Percentiles rank a stretch among this genome's conserved stretches.
These are phyloP conservation scores for Lagenidium sp. DNA, from an alignment of 352 stramenopile genomes.

Conservation along the genomic window DNA sequence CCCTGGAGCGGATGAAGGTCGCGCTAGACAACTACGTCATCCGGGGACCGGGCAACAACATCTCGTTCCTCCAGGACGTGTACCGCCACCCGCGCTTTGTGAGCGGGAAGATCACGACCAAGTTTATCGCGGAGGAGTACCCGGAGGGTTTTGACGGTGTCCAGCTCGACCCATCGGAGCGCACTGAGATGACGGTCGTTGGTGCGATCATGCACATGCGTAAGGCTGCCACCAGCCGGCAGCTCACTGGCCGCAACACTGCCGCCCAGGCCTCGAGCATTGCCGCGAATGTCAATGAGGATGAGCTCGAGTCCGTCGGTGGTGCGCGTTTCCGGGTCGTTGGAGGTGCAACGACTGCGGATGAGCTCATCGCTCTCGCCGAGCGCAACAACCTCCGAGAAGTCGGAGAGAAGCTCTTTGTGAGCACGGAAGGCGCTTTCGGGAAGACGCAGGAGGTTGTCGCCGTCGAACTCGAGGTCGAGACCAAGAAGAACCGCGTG, in stretches of 20 bases:
- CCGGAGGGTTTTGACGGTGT: slow-evolving; percentile 91
- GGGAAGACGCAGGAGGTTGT: slow-evolving; percentile 28
- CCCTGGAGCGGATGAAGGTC: slow-evolving; percentile 74
- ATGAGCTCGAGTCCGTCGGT: slow-evolving; percentile 32
- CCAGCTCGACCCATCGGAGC: slow-evolving; percentile 43
- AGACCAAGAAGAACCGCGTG: slow-evolving; percentile 20
- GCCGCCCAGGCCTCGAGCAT: not conserved
- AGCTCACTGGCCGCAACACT: slow-evolving; percentile 22
- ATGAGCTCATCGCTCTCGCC: slow-evolving; percentile 31
- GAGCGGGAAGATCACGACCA: slow-evolving; percentile 93
- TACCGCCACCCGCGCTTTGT: slow-evolving; percentile 87
- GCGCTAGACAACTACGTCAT: slow-evolving; percentile 93
- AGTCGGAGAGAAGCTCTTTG: slow-evolving; percentile 30
- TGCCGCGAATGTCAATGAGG: slow-evolving; percentile 11
- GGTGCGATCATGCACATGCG: slow-evolving; percentile 67
- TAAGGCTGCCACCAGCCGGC: slow-evolving; percentile 19
- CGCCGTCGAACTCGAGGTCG: slow-evolving; percentile 41
- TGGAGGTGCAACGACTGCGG: slow-evolving; percentile 12
- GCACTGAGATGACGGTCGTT: slow-evolving; percentile 65
- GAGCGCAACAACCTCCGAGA: slow-evolving; percentile 28
- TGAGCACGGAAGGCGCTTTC: slow-evolving; percentile 53
- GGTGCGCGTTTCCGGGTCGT: slow-evolving; percentile 30
- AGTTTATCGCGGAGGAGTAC: slow-evolving; percentile 96
- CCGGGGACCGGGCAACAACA: slow-evolving; percentile 91
- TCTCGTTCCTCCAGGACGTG: slow-evolving; percentile 91